Percentiles rank a stretch among this genome's conserved stretches.
Evolutionary conservation across 176 grass and related monocot genomes (phyloP).

Genomic region (Luzula sylvatica): DNA sequence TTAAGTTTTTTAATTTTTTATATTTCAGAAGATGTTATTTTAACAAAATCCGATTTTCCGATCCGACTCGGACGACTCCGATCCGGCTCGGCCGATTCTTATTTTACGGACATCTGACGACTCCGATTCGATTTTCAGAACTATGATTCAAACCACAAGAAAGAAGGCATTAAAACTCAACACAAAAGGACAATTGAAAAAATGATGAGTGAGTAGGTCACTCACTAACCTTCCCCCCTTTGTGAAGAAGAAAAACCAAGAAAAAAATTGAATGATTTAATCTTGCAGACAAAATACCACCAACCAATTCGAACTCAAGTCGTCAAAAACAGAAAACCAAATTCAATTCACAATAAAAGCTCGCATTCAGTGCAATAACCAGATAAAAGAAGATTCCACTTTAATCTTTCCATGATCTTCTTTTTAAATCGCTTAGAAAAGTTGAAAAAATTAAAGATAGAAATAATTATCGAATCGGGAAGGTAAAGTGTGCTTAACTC

Average conservation of each 20-base stretch:
- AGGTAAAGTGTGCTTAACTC: conserved; percentile 1
- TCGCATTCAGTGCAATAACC: background rate
- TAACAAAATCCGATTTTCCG: no score
- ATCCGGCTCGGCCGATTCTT: no score
- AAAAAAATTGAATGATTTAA: conserved; percentile 21
- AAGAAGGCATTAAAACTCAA: conserved; percentile 1
- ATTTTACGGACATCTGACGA: no score
- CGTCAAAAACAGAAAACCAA: background rate
- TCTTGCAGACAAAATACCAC: conserved; percentile 13
- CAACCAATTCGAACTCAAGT: conserved; percentile 10
- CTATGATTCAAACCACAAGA: background rate
- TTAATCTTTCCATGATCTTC: conserved; percentile 10
- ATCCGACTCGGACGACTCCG: no score
- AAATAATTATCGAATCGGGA: conserved; percentile 12
- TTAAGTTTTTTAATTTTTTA: background rate
- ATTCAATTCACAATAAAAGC: conserved; percentile 5
- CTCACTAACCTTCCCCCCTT: background rate
- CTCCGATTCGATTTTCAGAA: no score
- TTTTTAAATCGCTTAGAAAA: background rate
- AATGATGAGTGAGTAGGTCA: background rate
- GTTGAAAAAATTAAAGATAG: conserved; percentile 1
- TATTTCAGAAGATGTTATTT: no score
- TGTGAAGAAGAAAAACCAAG: background rate
- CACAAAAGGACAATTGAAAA: conserved; percentile 19
- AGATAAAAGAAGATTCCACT: conserved; percentile 4